phyloP scores from a whole-genome alignment of 805 yeast species.

The Pichia cephalocereana region DNA sequence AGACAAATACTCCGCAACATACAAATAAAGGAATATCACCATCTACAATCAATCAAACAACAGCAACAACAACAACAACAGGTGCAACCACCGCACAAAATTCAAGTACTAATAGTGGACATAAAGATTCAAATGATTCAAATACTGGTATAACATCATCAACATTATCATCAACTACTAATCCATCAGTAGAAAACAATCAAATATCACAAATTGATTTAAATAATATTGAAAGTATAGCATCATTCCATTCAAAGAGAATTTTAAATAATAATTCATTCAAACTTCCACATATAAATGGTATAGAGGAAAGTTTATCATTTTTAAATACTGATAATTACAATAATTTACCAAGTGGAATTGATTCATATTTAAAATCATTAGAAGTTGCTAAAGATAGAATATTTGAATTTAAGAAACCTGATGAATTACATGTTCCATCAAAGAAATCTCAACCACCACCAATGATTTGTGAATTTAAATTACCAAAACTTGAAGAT shows the following conservation, averaged over 20 bases:
- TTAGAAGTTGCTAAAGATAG: slow-evolving; percentile 27
- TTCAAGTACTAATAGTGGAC: no score
- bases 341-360: slow-evolving; percentile 21
- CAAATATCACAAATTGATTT: neutral
- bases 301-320: slow-evolving; percentile 10
- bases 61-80: no score
- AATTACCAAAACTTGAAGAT: slow-evolving; percentile 45
- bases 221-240: slow-evolving; percentile 1
- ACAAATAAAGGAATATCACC: no score
- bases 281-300: neutral
- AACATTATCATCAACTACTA: neutral
- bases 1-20: neutral
- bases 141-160: neutral
- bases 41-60: no score
- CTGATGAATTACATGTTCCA: slow-evolving; percentile 7
- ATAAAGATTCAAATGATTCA: neutral
- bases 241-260: slow-evolving; percentile 3
- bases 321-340: slow-evolving; percentile 17
- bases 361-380: slow-evolving; percentile 17
- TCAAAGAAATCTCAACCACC: slow-evolving; percentile 8
- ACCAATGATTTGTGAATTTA: slow-evolving; percentile 26
- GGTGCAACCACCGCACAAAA: no score
- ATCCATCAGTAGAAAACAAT: neutral
- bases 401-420: slow-evolving; percentile 10
- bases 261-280: neutral